Base-by-base conservation (phyloP, 2,329 filamentous ascomycete species). In the Teratosphaeria destructans region DNA sequence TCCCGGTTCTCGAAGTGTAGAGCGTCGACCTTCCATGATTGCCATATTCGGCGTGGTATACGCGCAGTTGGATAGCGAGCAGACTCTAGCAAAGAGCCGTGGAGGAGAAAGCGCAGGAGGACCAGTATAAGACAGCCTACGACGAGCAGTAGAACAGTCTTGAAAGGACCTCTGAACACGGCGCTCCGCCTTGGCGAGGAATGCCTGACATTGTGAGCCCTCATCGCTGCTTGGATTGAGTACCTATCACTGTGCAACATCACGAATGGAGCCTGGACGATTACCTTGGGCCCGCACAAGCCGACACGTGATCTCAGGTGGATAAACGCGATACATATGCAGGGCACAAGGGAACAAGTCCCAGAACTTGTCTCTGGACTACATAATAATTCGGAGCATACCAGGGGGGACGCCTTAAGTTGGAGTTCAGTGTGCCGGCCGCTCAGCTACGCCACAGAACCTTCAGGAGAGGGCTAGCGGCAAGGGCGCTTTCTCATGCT, bases 21-120 rank as follows among this genome's bases (percentile, higher is more conserved):
- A 2, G 86, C 84, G 62, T 86, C 81, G 29, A 86, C 81, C 71
- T 89, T 89, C 87, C 87, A 89, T 0, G 84, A 86, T 72, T 90
- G 87, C 87, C 86, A 90, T 65, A 90, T 87, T 73, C 89, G 89
- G 59, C 79, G 79, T 5, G 80, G 87, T 65, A 85, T 14, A 5
- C 37, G 37, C 5, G 37, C 37, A 14, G 37, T 43, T 12, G 37
- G 37, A 43, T 43, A 43, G 37, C 37, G 37, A 14, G 37, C 10
- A n/a, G 37, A 14, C 37, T 43, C 37, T 6, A 14, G 37, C 37
- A 43, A n/a, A 10, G 37, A 43, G 5, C 37, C 37, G 16, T 43
- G 37, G 10, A 43, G 37, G 8, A n/a, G 37, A 43, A 43, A 43
- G 16, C 1, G 37, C 16, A 43, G 37, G 37, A 43, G 5, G 37